A percentile compares a stretch with the other conserved stretches of the same genome.
Evolutionary conservation across 169 alveolate species (phyloP).

Genomic region (Eimeria sp.): DNA sequence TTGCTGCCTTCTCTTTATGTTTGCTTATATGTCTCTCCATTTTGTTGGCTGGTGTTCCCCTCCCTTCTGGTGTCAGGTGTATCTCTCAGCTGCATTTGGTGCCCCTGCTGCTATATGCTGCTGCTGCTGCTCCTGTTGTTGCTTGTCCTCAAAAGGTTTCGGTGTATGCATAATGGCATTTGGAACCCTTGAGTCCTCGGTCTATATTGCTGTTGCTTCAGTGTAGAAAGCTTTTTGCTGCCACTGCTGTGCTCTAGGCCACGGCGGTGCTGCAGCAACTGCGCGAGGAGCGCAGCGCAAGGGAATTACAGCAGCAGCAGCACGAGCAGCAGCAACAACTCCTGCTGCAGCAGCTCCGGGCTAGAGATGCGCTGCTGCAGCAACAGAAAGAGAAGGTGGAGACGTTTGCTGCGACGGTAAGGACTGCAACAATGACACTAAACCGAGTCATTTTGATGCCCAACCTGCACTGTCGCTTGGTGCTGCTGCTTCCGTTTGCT

Average conservation of each 20-base stretch:
- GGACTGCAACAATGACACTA: background rate
- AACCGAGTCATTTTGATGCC: too few relatives aligned
- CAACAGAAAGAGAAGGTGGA: constrained; percentile 37
- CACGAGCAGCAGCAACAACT: constrained; percentile 46
- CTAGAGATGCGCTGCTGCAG: constrained; percentile 39
- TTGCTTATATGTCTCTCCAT: too few relatives aligned
- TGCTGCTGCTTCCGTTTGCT: too few relatives aligned
- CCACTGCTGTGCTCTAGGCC: background rate
- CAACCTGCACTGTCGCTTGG: too few relatives aligned
- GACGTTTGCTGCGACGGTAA: constrained; percentile 28
- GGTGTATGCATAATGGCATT: background rate
- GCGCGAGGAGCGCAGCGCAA: constrained; percentile 43
- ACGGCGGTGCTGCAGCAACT: constrained; percentile 52
- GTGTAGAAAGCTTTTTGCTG: too few relatives aligned
- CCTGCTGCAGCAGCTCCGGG: constrained; percentile 35
- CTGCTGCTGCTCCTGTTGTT: background rate
- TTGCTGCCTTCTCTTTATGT: too few relatives aligned
- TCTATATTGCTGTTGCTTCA: background rate
- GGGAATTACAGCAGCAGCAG: constrained; percentile 52
- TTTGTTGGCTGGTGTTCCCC: too few relatives aligned
- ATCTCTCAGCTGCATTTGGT: too few relatives aligned
- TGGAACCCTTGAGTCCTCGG: background rate
- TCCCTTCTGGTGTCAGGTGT: too few relatives aligned
- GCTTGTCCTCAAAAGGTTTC: background rate
- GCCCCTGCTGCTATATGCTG: too few relatives aligned